Conservation (phyloP, 2,329 filamentous ascomycete genomes). For the Scytalidium lignicola region DNA sequence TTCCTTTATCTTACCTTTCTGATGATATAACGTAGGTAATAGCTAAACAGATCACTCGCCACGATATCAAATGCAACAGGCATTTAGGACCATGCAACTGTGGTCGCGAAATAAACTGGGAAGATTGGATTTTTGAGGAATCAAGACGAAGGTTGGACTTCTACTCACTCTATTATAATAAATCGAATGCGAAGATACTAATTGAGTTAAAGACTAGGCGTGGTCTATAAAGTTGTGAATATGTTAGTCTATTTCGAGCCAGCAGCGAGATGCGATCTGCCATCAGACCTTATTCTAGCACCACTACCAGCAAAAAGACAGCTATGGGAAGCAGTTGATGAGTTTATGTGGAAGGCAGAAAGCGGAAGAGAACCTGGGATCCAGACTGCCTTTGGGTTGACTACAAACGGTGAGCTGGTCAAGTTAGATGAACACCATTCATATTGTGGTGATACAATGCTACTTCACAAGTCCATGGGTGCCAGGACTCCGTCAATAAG, state of each 20-base stretch:
- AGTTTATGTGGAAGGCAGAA: constrained; percentile 30
- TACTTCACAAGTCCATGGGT: constrained; percentile 14
- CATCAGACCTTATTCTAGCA: constrained; percentile 32
- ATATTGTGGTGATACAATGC: constrained; percentile 19
- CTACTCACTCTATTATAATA: constrained; percentile 4
- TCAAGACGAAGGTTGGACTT: constrained; percentile 30
- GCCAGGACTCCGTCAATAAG: constrained; percentile 10
- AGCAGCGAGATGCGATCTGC: constrained; percentile 30
- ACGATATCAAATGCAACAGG: constrained; percentile 11
- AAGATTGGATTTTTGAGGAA: constrained; percentile 37
- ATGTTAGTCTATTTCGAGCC: constrained; percentile 39
- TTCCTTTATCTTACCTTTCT: constrained; percentile 6
- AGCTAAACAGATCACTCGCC: constrained; percentile 11
- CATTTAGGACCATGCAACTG: constrained; percentile 13
- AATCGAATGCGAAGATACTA: constrained; percentile 7
- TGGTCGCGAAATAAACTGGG: constrained; percentile 27
- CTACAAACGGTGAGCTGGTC: constrained; percentile 29
- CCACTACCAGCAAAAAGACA: constrained; percentile 37
- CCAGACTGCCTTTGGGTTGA: constrained; percentile 25
- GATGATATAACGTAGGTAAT: constrained; percentile 9
- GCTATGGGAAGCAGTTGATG: constrained; percentile 38
- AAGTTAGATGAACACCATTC: constrained; percentile 21
- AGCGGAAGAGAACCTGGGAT: constrained; percentile 17
- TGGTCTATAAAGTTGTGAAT: constrained; percentile 35
- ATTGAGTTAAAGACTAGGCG: constrained; percentile 27